Percentiles rank a stretch among this genome's conserved stretches.
Evolutionary conservation across 768 basidiomycete species (phyloP).

Genomic region (Phylloporus arenicola): DNA sequence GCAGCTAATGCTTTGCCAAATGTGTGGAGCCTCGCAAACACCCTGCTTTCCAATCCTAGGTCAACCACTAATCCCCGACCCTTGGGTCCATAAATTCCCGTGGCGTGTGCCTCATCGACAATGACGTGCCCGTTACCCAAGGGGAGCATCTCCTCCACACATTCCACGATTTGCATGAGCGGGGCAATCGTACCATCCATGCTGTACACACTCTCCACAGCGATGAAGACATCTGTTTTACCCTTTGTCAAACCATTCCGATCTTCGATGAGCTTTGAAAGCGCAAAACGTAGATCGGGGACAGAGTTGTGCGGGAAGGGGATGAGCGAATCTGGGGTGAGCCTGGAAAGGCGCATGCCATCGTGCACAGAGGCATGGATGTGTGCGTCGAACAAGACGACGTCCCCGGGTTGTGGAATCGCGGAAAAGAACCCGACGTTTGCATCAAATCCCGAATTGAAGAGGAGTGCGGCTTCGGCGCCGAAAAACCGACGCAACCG

Average conservation of each 20-base stretch:
- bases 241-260: slow-evolving; percentile 36
- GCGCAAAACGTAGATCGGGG: slow-evolving; percentile 38
- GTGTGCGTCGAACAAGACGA: slow-evolving; percentile 76
- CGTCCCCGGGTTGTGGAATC: slow-evolving; percentile 73
- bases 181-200: slow-evolving; percentile 96
- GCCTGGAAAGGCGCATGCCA: slow-evolving; percentile 68
- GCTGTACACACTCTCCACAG: slow-evolving; percentile 86
- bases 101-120: slow-evolving; percentile 93
- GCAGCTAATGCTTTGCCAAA: slow-evolving; percentile 90
- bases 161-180: slow-evolving; percentile 56
- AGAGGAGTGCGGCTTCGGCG: slow-evolving; percentile 64
- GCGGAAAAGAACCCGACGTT: slow-evolving; percentile 61
- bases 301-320: slow-evolving; percentile 75
- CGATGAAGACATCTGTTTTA: slow-evolving; percentile 59
- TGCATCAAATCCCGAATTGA: slow-evolving; percentile 92
- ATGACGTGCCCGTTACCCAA: slow-evolving; percentile 63
- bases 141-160: slow-evolving; percentile 59
- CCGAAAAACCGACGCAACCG: slow-evolving; percentile 63
- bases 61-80: slow-evolving; percentile 71
- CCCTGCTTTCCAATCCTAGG: slow-evolving; percentile 63
- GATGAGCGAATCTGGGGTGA: slow-evolving; percentile 31
- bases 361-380: slow-evolving; percentile 92
- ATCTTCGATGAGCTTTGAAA: slow-evolving; percentile 39
- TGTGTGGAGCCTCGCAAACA: slow-evolving; percentile 78
- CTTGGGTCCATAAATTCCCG: slow-evolving; percentile 77